These are phyloP conservation scores for Boechera divaricarpa DNA, from an alignment of 345 rosid genomes.

Conservation along the genomic window DNA sequence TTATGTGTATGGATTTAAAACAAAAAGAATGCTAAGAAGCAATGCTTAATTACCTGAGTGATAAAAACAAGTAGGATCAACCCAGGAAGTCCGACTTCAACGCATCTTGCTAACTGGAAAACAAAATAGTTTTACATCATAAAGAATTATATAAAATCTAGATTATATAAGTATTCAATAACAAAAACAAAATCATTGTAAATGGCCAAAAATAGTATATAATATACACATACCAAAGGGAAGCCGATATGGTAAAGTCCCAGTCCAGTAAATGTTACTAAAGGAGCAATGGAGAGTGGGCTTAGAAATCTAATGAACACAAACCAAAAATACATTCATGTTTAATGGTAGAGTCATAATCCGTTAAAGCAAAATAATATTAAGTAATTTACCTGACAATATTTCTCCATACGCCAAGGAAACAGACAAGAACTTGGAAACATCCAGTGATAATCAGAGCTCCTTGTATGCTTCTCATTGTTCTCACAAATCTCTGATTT, in stretches of 20 bases:
- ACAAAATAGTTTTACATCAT: neutral
- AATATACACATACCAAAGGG: slow-evolving; percentile 56
- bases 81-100: slow-evolving; percentile 74
- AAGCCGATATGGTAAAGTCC: slow-evolving; percentile 80
- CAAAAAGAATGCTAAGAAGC: neutral
- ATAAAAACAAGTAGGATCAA: slow-evolving; percentile 56
- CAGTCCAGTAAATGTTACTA: slow-evolving; percentile 60
- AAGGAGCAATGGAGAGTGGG: slow-evolving; percentile 76
- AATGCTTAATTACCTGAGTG: slow-evolving; percentile 53
- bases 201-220: neutral
- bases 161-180: neutral
- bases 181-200: neutral
- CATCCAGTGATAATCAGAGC: slow-evolving; percentile 63
- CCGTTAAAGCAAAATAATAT: neutral
- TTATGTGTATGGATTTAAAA: too few species aligned
- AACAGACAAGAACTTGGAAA: slow-evolving; percentile 66
- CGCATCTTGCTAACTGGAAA: slow-evolving; percentile 61
- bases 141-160: neutral
- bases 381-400: slow-evolving; percentile 33
- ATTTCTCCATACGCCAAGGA: slow-evolving; percentile 76
- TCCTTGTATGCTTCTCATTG: slow-evolving; percentile 80
- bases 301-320: slow-evolving; percentile 56
- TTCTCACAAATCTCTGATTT: slow-evolving; percentile 58
- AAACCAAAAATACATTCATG: neutral
- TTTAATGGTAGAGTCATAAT: neutral